phyloP scores from a whole-genome alignment of 169 alveolate species.

The Hepatocystis sp. region DNA sequence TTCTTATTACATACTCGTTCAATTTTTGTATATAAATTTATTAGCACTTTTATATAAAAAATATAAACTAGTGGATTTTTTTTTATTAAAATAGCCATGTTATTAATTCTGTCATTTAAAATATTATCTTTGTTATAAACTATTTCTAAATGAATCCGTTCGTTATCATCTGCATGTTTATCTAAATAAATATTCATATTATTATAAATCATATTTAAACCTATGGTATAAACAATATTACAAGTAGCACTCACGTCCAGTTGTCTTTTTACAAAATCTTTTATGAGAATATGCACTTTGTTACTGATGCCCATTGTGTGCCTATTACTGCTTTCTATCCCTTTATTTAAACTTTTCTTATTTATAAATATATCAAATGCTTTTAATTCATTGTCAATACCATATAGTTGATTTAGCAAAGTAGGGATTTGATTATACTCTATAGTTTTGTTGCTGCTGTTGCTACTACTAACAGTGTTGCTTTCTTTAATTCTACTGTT shows the following conservation, averaged over 20 bases:
- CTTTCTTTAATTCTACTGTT: too few species aligned
- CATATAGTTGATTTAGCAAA: constrained; percentile 22
- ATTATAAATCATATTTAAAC: constrained; percentile 27
- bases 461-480: too few species aligned
- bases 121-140: constrained; percentile 52
- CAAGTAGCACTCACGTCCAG: constrained; percentile 22
- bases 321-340: not conserved
- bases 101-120: constrained; percentile 64
- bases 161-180: constrained; percentile 56
- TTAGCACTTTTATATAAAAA: constrained; percentile 37
- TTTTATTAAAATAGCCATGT: constrained; percentile 57
- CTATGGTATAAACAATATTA: constrained; percentile 36
- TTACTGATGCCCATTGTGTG: not conserved
- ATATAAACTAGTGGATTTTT: constrained; percentile 61
- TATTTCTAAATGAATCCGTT: constrained; percentile 50
- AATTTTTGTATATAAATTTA: constrained; percentile 34
- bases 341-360: not conserved
- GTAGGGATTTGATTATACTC: constrained; percentile 23
- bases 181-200: constrained; percentile 14
- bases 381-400: constrained; percentile 1
- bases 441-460: not conserved
- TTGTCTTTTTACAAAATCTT: constrained; percentile 24
- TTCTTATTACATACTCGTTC: constrained; percentile 42
- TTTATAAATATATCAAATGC: too few species aligned
- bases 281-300: too few species aligned